These are phyloP conservation scores for Calonectria hongkongensis DNA, from an alignment of 2,329 filamentous ascomycete species.

Conservation along the genomic window DNA sequence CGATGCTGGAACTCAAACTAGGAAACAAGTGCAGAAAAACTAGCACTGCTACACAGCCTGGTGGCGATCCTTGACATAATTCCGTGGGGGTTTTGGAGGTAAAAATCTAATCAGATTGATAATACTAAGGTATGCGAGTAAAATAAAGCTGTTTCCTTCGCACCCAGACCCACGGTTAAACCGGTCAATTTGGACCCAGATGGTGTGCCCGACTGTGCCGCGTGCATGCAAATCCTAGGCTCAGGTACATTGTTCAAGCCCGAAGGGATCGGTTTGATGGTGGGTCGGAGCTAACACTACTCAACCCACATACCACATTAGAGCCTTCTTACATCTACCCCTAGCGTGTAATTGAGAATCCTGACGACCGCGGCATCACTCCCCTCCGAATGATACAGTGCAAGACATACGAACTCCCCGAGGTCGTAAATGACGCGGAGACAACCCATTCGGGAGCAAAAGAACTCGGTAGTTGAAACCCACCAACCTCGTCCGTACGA, in stretches of 20 bases:
- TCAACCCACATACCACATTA: too few species aligned
- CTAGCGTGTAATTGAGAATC: not conserved
- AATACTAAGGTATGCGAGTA: not conserved
- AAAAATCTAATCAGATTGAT: slow-evolving; percentile 17
- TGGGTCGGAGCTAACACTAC: too few species aligned
- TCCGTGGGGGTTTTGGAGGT: slow-evolving; percentile 1
- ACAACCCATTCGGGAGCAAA: not conserved
- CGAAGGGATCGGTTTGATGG: too few species aligned
- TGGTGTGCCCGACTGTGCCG: too few species aligned
- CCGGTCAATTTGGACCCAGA: too few species aligned
- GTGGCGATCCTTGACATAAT: not conserved
- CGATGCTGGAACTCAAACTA: not conserved
- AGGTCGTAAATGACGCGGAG: slow-evolving; percentile 16
- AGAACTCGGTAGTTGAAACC: slow-evolving; percentile 3
- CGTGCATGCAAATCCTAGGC: too few species aligned
- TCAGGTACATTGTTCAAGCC: too few species aligned
- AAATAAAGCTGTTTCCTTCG: too few species aligned
- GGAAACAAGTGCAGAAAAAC: slow-evolving; percentile 1
- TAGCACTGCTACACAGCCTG: not conserved
- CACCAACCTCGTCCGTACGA: not conserved
- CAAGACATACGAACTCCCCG: not conserved
- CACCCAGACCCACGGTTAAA: too few species aligned
- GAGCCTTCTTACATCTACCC: slow-evolving; percentile 1
- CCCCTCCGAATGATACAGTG: slow-evolving; percentile 5
- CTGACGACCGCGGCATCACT: not conserved